phyloP scores from a whole-genome alignment of 768 basidiomycete genomes.

The Russula brevipes region DNA sequence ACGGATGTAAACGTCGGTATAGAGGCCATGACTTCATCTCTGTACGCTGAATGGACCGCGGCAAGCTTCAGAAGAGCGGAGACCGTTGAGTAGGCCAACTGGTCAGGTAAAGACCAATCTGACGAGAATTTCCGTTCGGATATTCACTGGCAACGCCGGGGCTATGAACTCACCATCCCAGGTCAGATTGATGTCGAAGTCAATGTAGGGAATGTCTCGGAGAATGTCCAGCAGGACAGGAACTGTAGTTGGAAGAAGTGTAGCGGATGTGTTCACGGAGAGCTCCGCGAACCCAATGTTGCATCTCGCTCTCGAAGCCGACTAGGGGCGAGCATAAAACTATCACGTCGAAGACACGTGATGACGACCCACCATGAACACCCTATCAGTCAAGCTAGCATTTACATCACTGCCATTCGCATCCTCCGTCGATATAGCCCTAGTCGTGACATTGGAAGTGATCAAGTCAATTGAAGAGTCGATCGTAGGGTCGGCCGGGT shows the following conservation, averaged over 20 bases:
- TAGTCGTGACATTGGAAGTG: slow-evolving; percentile 53
- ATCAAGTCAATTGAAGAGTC: slow-evolving; percentile 48
- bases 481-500: slow-evolving; percentile 22
- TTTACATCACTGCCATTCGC: slow-evolving; percentile 18
- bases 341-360: background rate
- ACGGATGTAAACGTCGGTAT: slow-evolving; percentile 57
- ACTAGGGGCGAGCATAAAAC: slow-evolving; percentile 35
- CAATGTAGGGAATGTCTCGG: slow-evolving; percentile 63
- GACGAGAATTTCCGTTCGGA: background rate
- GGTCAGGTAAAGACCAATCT: slow-evolving; percentile 88
- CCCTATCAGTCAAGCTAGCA: slow-evolving; percentile 33
- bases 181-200: slow-evolving; percentile 72
- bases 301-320: slow-evolving; percentile 67
- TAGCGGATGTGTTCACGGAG: slow-evolving; percentile 56
- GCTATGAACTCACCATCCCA: slow-evolving; percentile 60
- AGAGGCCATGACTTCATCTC: slow-evolving; percentile 47
- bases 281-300: slow-evolving; percentile 82
- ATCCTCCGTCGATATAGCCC: slow-evolving; percentile 24
- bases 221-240: slow-evolving; percentile 62
- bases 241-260: slow-evolving; percentile 48
- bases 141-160: background rate
- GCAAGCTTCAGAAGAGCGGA: slow-evolving; percentile 70
- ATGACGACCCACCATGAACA: slow-evolving; percentile 53
- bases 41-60: slow-evolving; percentile 45
- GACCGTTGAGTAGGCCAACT: slow-evolving; percentile 73